phyloP scores from a whole-genome alignment of 768 basidiomycete genomes.

The Leccinum ochraceum region DNA sequence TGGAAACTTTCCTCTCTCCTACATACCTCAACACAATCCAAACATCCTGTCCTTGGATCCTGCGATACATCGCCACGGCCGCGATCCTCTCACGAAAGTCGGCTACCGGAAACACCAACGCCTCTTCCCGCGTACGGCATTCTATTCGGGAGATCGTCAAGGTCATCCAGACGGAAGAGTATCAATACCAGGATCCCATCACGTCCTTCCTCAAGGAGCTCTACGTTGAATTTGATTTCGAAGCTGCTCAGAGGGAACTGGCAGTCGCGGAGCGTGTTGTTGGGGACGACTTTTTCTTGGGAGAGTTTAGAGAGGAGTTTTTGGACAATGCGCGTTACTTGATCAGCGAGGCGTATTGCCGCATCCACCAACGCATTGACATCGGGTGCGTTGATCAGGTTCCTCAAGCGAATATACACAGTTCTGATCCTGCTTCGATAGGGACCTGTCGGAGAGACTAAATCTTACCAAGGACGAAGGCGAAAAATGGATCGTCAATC shows the following conservation, averaged over 20 bases:
- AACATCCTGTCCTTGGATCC: conserved; percentile 90
- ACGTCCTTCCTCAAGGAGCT: conserved; percentile 93
- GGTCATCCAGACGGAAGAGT: conserved; percentile 92
- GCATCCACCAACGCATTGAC: conserved; percentile 93
- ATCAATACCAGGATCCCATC: conserved; percentile 93
- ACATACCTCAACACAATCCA: conserved; percentile 99
- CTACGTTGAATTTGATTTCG: conserved; percentile 95
- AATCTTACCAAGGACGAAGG: conserved; percentile 95
- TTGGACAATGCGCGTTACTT: conserved; percentile 95
- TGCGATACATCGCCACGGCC: conserved; percentile 92
- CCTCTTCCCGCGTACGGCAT: conserved; percentile 77
- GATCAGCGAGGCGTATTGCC: conserved; percentile 96
- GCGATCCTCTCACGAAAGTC: conserved; percentile 90
- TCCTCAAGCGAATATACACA: not conserved
- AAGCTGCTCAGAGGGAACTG: conserved; percentile 86
- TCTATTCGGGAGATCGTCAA: conserved; percentile 92
- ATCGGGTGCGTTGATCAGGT: conserved; percentile 57
- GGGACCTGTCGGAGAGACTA: conserved; percentile 89
- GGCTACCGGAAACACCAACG: conserved; percentile 44
- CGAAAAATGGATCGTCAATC: conserved; percentile 99
- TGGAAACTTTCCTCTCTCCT: conserved; percentile 95
- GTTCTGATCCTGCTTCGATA: conserved; percentile 30
- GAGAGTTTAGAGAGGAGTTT: conserved; percentile 89
- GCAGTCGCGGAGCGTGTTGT: conserved; percentile 79
- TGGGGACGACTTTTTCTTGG: conserved; percentile 91